Evolutionary conservation across 2,329 filamentous ascomycete genomes (phyloP), one percentile per base, ranked within the genome.

Genomic region (Neopestalotiopsis rosae): DNA sequence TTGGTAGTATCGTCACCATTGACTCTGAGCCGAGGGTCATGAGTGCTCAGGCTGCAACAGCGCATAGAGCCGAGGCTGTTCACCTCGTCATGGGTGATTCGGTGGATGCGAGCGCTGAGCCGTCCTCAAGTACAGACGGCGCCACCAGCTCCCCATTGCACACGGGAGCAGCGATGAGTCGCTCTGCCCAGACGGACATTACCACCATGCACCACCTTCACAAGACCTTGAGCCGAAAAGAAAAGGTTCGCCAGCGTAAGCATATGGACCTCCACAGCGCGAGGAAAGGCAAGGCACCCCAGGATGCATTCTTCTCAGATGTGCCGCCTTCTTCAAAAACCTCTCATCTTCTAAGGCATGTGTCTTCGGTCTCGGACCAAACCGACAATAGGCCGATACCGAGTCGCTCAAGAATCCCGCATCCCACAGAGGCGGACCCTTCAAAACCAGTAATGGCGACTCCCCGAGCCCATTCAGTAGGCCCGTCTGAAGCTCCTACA

Each of bases 1-100:
- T 77, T 6, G 77, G 78, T 30, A 81, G 80, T 69, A 71, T 81
- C 28, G 70, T 74, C n/a, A 78, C 78, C 4, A 76, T 74, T 13
- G 75, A 73, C 28, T 79, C 76, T 1, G 79, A 79, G 12, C 77
- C 79, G 1, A 74, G 76, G n/a, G 59, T 78, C 1, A 71, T 76
- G 5, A 77, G 77, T 67, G 79, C 79, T n/a, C 73, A 76, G 67
- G 77, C 77, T 2, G 77, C 78, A 7, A 76, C 71, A 38, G 76
- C 75, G 5, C 75, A 76, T 59, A 74, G 74, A 10, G 73, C 73
- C 2, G 73, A 75, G 1, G 76, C 78, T 2, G 30, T 59, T 4
- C 57, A 20, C 10, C 57, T 34, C 24, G 24, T 34, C 6, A 20
- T 30, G 17, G 24, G 30, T 14, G 30, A 59, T 28, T 34, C 30